phyloP scores from a whole-genome alignment of 352 stramenopile genomes.

The Pythium pyrilobum region DNA sequence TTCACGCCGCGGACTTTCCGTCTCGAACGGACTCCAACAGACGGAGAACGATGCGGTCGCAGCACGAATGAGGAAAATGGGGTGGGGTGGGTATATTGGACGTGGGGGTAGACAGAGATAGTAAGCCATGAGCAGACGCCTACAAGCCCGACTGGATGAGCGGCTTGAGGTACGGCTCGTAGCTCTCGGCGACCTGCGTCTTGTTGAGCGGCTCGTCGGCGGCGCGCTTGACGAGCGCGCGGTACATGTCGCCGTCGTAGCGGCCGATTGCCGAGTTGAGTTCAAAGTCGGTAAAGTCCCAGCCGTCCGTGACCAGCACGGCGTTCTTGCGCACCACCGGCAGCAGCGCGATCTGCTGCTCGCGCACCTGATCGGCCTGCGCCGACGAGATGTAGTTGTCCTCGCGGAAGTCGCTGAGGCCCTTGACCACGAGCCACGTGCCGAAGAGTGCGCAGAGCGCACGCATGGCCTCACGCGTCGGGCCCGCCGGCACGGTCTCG shows the following conservation, averaged over 20 bases:
- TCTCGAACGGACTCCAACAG: too few relatives aligned
- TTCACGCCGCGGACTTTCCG: too few relatives aligned
- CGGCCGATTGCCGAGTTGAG: slow-evolving; percentile 63
- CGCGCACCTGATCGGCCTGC: slow-evolving; percentile 30
- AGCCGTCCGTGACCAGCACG: slow-evolving; percentile 36
- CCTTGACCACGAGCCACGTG: slow-evolving; percentile 38
- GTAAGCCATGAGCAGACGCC: too few relatives aligned
- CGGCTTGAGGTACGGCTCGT: slow-evolving; percentile 41
- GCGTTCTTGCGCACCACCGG: slow-evolving; percentile 38
- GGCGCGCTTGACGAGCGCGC: slow-evolving; percentile 40
- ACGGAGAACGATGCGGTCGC: too few relatives aligned
- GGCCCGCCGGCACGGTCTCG: slow-evolving; percentile 17
- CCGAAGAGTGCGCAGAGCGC: slow-evolving; percentile 41
- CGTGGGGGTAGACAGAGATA: too few relatives aligned
- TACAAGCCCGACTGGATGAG: slow-evolving; percentile 26
- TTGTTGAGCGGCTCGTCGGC: slow-evolving; percentile 56
- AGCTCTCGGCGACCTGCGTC: slow-evolving; percentile 45
- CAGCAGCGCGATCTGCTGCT: slow-evolving; percentile 31
- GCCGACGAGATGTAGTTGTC: slow-evolving; percentile 48
- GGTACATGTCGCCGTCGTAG: slow-evolving; percentile 75
- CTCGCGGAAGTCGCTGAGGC: slow-evolving; percentile 48
- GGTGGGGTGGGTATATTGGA: too few relatives aligned
- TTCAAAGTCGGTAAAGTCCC: slow-evolving; percentile 50
- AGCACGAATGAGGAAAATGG: too few relatives aligned
- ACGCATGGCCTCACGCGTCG: slow-evolving; percentile 24